These are phyloP conservation scores for Aechmea fasciata DNA, from an alignment of 176 grass and related monocot genomes.

Conservation along the genomic window DNA sequence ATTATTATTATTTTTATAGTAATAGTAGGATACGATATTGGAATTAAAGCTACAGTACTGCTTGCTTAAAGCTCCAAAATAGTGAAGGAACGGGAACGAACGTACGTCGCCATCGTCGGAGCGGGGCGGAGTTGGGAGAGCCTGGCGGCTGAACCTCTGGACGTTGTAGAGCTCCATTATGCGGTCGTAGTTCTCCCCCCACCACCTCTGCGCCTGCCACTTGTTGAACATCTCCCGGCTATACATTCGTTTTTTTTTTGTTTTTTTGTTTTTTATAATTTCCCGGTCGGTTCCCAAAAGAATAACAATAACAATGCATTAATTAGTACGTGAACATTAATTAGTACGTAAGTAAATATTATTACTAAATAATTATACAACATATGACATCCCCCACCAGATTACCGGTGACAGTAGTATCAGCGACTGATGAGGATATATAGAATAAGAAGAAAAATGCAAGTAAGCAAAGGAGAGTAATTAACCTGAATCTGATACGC, in stretches of 20 bases:
- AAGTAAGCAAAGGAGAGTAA: neutral
- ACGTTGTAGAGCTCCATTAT: conserved; percentile 99
- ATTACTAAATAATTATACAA: too few relatives aligned
- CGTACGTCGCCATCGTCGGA: conserved; percentile 73
- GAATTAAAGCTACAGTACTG: too few relatives aligned
- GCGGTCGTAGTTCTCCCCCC: conserved; percentile 98
- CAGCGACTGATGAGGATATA: neutral
- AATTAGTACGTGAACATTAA: neutral
- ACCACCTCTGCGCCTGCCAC: conserved; percentile 99
- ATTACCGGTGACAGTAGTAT: too few relatives aligned
- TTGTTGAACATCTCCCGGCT: conserved; percentile 97
- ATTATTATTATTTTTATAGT: too few relatives aligned
- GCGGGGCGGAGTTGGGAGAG: conserved; percentile 47
- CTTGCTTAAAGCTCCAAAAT: too few relatives aligned
- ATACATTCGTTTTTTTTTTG: neutral
- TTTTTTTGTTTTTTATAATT: too few relatives aligned
- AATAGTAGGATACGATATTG: too few relatives aligned
- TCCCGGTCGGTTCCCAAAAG: neutral
- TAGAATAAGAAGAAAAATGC: neutral
- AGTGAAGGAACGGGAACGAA: neutral
- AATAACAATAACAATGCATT: neutral
- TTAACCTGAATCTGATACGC: conserved; percentile 97
- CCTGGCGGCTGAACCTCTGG: conserved; percentile 67
- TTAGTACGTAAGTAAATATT: neutral
- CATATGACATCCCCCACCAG: too few relatives aligned